Evolutionary conservation across 768 basidiomycete genomes (phyloP).

Genomic region (Amanita polypyramis): DNA sequence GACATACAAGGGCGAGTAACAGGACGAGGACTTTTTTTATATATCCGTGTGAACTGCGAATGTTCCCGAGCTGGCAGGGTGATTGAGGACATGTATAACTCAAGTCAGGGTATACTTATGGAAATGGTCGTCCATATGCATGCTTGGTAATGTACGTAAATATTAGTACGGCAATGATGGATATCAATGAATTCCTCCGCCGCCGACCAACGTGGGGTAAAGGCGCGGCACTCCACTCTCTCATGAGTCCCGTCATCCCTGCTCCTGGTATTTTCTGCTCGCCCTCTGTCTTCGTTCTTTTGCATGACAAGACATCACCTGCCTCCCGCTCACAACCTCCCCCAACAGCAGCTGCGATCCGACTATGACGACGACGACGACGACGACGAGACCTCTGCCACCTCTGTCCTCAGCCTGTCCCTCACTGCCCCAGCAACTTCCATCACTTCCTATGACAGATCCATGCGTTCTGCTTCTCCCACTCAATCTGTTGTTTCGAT

Average conservation of each 20-base stretch:
- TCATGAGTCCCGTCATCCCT: slow-evolving; percentile 1
- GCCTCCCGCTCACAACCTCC: background rate
- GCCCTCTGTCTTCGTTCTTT: background rate
- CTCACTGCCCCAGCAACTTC: slow-evolving; percentile 33
- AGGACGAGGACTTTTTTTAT: background rate
- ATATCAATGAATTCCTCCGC: background rate
- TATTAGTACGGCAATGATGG: background rate
- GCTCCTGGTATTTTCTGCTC: background rate
- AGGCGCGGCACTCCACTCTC: background rate
- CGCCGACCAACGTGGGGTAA: background rate
- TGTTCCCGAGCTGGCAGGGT: too few relatives aligned
- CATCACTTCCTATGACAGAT: slow-evolving; percentile 45
- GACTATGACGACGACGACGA: slow-evolving; percentile 25
- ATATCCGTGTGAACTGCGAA: background rate
- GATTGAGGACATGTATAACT: too few relatives aligned
- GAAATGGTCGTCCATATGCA: background rate
- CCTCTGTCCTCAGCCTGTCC: slow-evolving; percentile 25
- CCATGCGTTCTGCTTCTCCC: slow-evolving; percentile 58
- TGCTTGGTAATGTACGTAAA: background rate
- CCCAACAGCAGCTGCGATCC: background rate
- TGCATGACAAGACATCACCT: background rate
- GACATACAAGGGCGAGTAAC: slow-evolving; percentile 7
- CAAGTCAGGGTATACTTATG: too few relatives aligned
- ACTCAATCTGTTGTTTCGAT: slow-evolving; percentile 60
- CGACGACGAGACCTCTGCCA: slow-evolving; percentile 35